Base-by-base conservation (phyloP, 257 asterid species). In the Oldenlandia corymbosa region DNA sequence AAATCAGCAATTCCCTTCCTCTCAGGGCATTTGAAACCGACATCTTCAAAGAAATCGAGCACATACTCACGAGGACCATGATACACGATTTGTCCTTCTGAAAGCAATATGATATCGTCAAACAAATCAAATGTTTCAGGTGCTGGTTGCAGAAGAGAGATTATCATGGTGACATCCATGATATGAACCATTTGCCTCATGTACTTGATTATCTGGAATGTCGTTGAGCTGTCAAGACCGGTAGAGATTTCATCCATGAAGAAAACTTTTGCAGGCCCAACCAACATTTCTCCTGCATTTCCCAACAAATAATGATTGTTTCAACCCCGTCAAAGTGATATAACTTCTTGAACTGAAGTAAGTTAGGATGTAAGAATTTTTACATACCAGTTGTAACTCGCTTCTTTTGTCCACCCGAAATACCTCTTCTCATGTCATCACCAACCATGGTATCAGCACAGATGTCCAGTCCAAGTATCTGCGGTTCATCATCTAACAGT, bases 171-270 rank as follows among this genome's bases (percentile, higher is more conserved):
- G 60, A 87, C 95, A 27, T 90, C 96, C 91, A 82, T 79, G 51
- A 90, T 81, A 71, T 93, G 99, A 69, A 93, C 97, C 95, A 87
- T 89, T 73, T 93, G 97, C 71, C 85, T 82, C 97, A 93, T 85
- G 68, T 69, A 83, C 80, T 87, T 93, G 49, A 84, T 57, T 21
- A 93, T 90, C 67, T 90, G 99, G 76, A 73, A 90, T 0, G 97
- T 93, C 5, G 99, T 93, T 31, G 99, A 89, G 37, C 96, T 93
- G 68, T 93, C 97, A 23, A 93, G 97, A 20, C 99, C 99, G 1
- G 97, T 93, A 34, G 99, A 93, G 76, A 93, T 93, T 70, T 93
- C 99, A 41, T 93, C 99, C 99, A 93, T 93, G 87, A 68, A 93
- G 84, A 82, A 87, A 48, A 90, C 96, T 71, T 89, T 93, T 23